Evolutionary conservation across 805 yeast species (phyloP).

Genomic region (Candida railenensis): DNA sequence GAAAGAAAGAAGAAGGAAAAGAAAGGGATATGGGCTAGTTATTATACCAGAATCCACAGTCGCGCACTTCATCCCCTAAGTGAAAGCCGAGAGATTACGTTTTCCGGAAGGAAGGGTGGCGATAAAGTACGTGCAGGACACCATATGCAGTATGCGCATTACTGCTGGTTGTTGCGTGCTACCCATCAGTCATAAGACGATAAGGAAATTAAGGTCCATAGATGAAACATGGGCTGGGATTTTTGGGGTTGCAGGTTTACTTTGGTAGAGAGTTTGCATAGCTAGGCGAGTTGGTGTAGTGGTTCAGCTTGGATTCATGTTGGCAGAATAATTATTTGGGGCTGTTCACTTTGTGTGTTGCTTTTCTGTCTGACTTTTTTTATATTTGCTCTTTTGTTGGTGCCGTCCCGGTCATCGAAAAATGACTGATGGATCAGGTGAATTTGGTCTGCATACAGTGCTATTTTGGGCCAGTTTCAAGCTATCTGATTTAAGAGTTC

Average conservation of each 20-base stretch:
- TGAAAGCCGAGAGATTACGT: background rate
- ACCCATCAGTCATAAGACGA: background rate
- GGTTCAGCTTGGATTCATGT: too few species aligned
- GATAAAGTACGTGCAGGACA: slow-evolving; percentile 4
- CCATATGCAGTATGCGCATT: background rate
- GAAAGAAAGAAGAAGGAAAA: background rate
- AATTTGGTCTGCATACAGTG: too few species aligned
- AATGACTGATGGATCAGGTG: too few species aligned
- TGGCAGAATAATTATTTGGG: too few species aligned
- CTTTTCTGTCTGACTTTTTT: too few species aligned
- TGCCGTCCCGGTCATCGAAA: too few species aligned
- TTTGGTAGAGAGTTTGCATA: too few species aligned
- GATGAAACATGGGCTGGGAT: background rate
- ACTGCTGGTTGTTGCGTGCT: slow-evolving; percentile 1
- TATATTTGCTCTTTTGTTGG: too few species aligned
- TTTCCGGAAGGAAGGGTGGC: slow-evolving; percentile 4
- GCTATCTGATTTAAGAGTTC: too few species aligned
- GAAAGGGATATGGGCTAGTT: background rate
- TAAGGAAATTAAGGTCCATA: background rate
- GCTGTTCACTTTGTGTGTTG: too few species aligned
- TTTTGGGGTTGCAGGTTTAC: background rate
- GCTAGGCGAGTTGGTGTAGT: too few species aligned
- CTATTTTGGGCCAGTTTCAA: too few species aligned
- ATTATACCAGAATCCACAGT: background rate
- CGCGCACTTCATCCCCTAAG: background rate